Conservation (phyloP, 2,329 filamentous ascomycete species). For the Sarocladium strictum region DNA sequence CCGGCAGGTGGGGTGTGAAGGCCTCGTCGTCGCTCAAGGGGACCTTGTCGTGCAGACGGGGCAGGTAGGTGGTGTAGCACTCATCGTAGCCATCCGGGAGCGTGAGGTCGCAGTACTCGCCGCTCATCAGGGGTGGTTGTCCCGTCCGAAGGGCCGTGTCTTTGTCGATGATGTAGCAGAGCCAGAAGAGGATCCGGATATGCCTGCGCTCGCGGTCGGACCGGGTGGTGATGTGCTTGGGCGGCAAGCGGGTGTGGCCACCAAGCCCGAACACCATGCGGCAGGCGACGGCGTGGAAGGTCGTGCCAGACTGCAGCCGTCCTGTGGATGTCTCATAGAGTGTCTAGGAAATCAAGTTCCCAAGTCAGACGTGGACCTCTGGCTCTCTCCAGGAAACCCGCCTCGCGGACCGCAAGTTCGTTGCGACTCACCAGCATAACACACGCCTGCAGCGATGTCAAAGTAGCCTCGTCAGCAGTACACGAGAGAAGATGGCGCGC, state of each 20-base stretch:
- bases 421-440: slow-evolving; percentile 33
- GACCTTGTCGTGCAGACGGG: neutral
- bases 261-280: slow-evolving; percentile 39
- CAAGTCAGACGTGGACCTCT: too few relatives aligned
- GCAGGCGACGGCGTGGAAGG: slow-evolving; percentile 30
- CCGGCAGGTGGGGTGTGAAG: neutral
- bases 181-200: slow-evolving; percentile 18
- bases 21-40: neutral
- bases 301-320: slow-evolving; percentile 27
- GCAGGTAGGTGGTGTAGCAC: neutral
- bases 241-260: slow-evolving; percentile 23
- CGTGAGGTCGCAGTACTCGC: slow-evolving; percentile 46
- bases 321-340: neutral
- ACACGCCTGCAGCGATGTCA: slow-evolving; percentile 32
- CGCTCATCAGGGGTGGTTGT: slow-evolving; percentile 21
- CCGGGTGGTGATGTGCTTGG: neutral
- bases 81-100: slow-evolving; percentile 24
- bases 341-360: neutral
- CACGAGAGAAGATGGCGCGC: slow-evolving; percentile 30
- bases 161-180: slow-evolving; percentile 22
- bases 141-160: slow-evolving; percentile 19
- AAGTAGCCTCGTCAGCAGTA: slow-evolving; percentile 27
- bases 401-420: too few relatives aligned
- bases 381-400: too few relatives aligned
- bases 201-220: slow-evolving; percentile 10